Evolutionary conservation across 2,329 filamentous ascomycete species (phyloP), one percentile per base, ranked within the genome.

Genomic region (Coccinonectria pachysandricola): DNA sequence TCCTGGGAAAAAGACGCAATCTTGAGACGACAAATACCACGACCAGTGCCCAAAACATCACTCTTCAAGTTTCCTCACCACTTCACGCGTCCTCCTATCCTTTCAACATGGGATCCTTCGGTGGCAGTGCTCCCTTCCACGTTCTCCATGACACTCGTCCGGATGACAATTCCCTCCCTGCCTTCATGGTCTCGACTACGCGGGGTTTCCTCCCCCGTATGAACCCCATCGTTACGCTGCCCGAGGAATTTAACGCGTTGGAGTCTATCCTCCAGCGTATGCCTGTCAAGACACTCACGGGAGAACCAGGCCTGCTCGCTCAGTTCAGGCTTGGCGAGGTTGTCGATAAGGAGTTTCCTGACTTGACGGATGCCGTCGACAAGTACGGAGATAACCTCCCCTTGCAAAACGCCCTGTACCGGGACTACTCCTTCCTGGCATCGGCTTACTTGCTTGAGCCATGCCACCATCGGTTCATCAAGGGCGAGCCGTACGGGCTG

Each of bases 361-460:
- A 94, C 53, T 64, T 94, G 24, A 82, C 79, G 1, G 65, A 65
- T 5, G 66, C 72, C 40, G 68, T 94, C 31, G 79, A 91, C 46
- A 73, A 74, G 54, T 79, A 81, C 42, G 65, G 70, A 42, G 62
- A 76, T 35, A 78, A 94, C 56, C 66, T 88, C 19, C 79, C 79
- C 10, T 60, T 84, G 32, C 75, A 92, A 64, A 91, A 87, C 45
- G 86, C 86, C 17, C 60, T 92, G 24, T 94, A 94, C 54, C 71
- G 87, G 12, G 87, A 95, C 60, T 95, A 94, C 54, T 82, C 81
- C 9, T 95, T 94, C 64, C 60, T 94, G 15, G 81, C 86, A 5
- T 92, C 83, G 13, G 82, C 85, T 0, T 94, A 93, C 52, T 65
- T 95, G 15, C 74, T 95, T 15, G 87, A 95, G 63, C 87, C 87